Evolutionary conservation across 2,329 filamentous ascomycete species (phyloP).

Genomic region (Cercospora sp.): DNA sequence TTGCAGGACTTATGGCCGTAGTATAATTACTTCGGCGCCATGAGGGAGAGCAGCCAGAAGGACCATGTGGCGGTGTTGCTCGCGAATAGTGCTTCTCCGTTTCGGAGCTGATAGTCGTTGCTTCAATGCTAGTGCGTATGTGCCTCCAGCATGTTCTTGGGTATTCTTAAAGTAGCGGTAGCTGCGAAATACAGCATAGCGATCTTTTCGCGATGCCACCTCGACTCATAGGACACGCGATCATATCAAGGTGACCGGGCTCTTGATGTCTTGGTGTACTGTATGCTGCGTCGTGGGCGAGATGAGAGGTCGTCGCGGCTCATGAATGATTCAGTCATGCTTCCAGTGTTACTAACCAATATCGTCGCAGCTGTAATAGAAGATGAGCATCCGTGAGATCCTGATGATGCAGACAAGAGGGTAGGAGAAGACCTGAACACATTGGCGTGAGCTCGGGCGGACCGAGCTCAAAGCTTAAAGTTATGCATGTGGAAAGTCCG

Average conservation of each 20-base stretch:
- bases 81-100: neutral
- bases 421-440: too few species aligned
- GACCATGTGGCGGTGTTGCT: neutral
- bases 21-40: neutral
- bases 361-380: neutral
- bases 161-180: neutral
- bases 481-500: conserved; percentile 3
- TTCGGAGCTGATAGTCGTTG: neutral
- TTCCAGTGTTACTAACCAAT: neutral
- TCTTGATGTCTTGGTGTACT: neutral
- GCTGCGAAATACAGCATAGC: neutral
- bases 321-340: neutral
- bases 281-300: neutral
- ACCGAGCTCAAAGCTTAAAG: neutral
- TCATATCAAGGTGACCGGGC: neutral
- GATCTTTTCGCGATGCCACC: neutral
- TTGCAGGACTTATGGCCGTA: neutral
- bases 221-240: neutral
- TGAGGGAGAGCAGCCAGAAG: neutral
- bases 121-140: neutral
- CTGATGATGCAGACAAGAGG: neutral
- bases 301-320: neutral
- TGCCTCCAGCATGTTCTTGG: neutral
- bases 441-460: neutral
- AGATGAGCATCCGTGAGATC: neutral